These are phyloP conservation scores for Hypoxylon sp. DNA, from an alignment of 2,329 filamentous ascomycete species.

Conservation along the genomic window DNA sequence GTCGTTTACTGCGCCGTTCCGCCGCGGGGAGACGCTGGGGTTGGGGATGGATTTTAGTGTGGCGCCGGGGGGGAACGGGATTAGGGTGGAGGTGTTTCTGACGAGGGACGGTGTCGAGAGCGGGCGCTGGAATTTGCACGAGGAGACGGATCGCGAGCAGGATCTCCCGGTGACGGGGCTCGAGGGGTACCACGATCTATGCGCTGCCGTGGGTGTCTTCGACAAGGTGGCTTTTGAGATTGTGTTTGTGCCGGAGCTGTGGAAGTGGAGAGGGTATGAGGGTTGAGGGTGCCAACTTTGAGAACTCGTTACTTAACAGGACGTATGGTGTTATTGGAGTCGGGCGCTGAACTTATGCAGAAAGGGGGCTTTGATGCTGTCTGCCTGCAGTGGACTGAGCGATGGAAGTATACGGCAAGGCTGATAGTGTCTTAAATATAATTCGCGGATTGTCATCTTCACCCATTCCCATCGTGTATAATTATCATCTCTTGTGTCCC, in stretches of 20 bases:
- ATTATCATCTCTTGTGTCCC: not conserved
- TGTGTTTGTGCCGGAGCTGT: conserved; percentile 71
- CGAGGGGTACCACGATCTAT: conserved; percentile 79
- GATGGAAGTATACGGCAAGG: not conserved
- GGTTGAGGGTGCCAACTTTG: conserved; percentile 14
- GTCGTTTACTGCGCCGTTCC: conserved; percentile 76
- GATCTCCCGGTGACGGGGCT: conserved; percentile 76
- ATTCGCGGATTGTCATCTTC: not conserved
- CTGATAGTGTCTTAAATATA: not conserved
- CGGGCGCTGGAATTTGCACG: conserved; percentile 80
- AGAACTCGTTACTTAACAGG: not conserved
- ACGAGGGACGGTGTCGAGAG: conserved; percentile 74
- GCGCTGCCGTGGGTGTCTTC: conserved; percentile 79
- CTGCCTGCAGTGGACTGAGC: not conserved
- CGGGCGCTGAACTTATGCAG: not conserved
- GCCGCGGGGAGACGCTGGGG: conserved; percentile 76
- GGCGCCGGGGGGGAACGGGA: conserved; percentile 47
- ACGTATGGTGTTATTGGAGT: not conserved
- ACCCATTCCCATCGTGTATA: not conserved
- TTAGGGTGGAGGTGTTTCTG: conserved; percentile 76
- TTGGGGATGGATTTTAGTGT: conserved; percentile 76
- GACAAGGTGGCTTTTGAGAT: conserved; percentile 78
- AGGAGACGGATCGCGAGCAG: conserved; percentile 76
- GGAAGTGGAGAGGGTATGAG: conserved; percentile 65
- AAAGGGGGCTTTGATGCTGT: not conserved